A percentile compares a stretch with the other conserved stretches of the same genome.
phyloP scores from a whole-genome alignment of 1,284 basidiomycete species.

The Trametes hirsuta region DNA sequence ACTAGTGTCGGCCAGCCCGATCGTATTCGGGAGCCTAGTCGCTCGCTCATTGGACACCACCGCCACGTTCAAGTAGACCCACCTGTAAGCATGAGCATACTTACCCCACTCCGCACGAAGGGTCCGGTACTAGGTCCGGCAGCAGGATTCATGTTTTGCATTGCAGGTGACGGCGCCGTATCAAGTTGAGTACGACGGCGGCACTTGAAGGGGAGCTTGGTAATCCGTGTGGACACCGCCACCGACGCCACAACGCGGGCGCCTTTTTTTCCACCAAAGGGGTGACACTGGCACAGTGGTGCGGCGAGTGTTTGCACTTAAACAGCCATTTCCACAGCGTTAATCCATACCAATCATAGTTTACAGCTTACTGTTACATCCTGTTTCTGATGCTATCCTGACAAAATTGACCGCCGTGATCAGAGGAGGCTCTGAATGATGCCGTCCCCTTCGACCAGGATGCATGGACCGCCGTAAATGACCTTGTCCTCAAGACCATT shows the following conservation, averaged over 20 bases:
- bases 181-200: not conserved
- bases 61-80: no score
- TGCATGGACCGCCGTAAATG: constrained; percentile 76
- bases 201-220: not conserved
- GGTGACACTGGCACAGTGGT: no score
- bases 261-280: no score
- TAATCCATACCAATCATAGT: no score
- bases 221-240: not conserved
- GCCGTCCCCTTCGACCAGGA: constrained; percentile 71
- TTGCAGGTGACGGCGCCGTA: not conserved
- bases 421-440: constrained; percentile 40
- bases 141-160: no score
- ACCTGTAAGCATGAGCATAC: no score
- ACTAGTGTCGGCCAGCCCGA: no score
- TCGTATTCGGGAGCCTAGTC: no score
- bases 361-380: not conserved
- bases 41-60: not conserved
- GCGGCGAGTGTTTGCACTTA: no score
- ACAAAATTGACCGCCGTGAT: not conserved
- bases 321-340: no score
- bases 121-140: no score
- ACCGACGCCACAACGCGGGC: constrained; percentile 3
- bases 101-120: not conserved
- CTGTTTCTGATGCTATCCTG: not conserved
- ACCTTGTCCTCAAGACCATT: constrained; percentile 62